Evolutionary conservation across 73 alveolate genomes (phyloP), one percentile per base, ranked within the genome.

Genomic region (Paramecium bursaria): DNA sequence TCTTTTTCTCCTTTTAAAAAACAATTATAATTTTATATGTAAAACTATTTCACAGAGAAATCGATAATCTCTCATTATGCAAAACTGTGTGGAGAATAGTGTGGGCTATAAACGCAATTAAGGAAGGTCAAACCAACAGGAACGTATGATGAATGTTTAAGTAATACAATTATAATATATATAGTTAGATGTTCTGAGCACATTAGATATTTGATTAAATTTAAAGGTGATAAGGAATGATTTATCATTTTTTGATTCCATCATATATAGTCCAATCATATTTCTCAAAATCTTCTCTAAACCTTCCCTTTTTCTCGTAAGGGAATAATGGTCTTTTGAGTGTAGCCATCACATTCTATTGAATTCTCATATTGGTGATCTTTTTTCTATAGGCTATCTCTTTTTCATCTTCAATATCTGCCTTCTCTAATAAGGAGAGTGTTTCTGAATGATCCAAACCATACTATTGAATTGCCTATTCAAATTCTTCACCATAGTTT

Each of bases 241-340:
- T n/a, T n/a, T n/a, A n/a, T n/a, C n/a, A n/a, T n/a, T n/a, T n/a
- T 67, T 67, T 67, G 22, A 67, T 57, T 4, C 82, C 82, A 67
- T 67, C 57, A 19, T 39, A 67, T 11, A 67, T 39, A 13, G 82
- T 67, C 82, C 82, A 67, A 39, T 67, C 82, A 7, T 67, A 39
- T 35, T 42, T 35, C 19, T 39, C 33, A 5, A 67, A 42, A 42
- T 67, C 82, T 39, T 67, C 33, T 42, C 82, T 67, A 67, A 4
- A 67, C 19, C 82, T 31, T 67, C 82, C 82, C 11, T 67, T 67
- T 1, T 67, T n/a, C 33, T 67, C 39, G 21, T 19, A 67, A 67
- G 26, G 82, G 27, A 39, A 67, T 31, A 21, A 42, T 1, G 82
- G 82, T 3, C 42, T 67, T 14, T 67, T 67, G 1, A 67, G 48